Percentiles rank a stretch among this genome's conserved stretches.
These are phyloP conservation scores for Cucurbita moschata DNA, from an alignment of 306 rosid species.

Conservation along the genomic window DNA sequence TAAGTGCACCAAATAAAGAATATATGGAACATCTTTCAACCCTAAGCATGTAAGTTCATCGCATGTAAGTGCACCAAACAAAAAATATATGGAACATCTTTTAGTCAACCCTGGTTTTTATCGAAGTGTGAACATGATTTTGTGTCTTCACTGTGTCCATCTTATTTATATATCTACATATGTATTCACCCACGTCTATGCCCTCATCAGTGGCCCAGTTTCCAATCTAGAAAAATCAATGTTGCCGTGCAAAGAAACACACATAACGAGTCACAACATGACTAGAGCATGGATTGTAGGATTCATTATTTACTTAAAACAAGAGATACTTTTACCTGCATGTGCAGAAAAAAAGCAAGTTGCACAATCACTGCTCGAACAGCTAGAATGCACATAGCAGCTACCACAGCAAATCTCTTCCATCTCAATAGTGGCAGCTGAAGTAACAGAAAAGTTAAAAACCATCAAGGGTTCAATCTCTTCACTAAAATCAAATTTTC, in stretches of 20 bases:
- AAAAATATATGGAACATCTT: not conserved
- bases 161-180: not conserved
- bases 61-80: conserved; percentile 9
- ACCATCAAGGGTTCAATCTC: not conserved
- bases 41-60: too few relatives aligned
- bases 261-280: not conserved
- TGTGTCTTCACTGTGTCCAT: not conserved
- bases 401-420: conserved; percentile 86
- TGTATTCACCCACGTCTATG: not conserved
- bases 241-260: not conserved
- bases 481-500: not conserved
- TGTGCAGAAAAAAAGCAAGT: conserved; percentile 91
- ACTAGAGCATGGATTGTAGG: not conserved
- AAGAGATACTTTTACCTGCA: conserved; percentile 40
- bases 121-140: not conserved
- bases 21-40: not conserved
- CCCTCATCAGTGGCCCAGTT: not conserved
- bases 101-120: not conserved
- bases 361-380: conserved; percentile 96
- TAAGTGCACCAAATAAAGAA: conserved; percentile 12
- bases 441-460: not conserved
- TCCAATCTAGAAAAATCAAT: not conserved
- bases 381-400: conserved; percentile 89
- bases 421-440: conserved; percentile 85
- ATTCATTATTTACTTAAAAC: not conserved